A percentile compares a stretch with the other conserved stretches of the same genome.
These are phyloP conservation scores for Elaeagnus macrophylla DNA, from an alignment of 306 rosid species.

Conservation along the genomic window DNA sequence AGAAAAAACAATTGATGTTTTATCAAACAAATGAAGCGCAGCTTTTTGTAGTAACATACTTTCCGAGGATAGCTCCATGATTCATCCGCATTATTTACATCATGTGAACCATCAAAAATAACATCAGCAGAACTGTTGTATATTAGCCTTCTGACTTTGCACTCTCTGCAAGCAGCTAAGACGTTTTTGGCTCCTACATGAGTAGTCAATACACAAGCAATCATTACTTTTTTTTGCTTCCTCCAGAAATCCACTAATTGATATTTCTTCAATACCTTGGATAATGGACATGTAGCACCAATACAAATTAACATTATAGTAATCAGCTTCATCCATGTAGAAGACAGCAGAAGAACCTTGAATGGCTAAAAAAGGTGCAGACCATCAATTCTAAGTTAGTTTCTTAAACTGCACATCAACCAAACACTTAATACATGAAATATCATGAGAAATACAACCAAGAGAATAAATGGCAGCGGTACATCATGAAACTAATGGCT, in stretches of 20 bases:
- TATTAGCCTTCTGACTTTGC: conserved; percentile 64
- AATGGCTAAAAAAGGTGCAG: conserved; percentile 44
- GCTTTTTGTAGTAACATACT: conserved; percentile 40
- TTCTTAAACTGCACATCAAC: conserved; percentile 1
- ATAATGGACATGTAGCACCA: conserved; percentile 50
- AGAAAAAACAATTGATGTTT: conserved; percentile 13
- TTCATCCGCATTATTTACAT: conserved; percentile 41
- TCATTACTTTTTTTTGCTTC: conserved; percentile 6
- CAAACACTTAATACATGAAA: neutral
- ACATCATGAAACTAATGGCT: no score
- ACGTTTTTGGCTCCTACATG: conserved; percentile 77
- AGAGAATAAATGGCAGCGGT: neutral
- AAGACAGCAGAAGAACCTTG: conserved; percentile 78
- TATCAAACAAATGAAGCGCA: conserved; percentile 9
- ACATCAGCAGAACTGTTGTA: conserved; percentile 83
- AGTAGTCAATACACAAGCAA: conserved; percentile 22
- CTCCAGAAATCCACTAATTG: conserved; percentile 2
- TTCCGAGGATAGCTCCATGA: conserved; percentile 51
- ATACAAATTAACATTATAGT: conserved; percentile 35
- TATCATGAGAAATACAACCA: neutral
- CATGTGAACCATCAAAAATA: conserved; percentile 57
- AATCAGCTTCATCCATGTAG: conserved; percentile 46
- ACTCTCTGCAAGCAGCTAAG: conserved; percentile 64
- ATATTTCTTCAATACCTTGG: conserved; percentile 45
- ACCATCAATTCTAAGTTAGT: conserved; percentile 11